phyloP scores from a whole-genome alignment of 2,329 filamentous ascomycete genomes.

The Teratosphaeriaceae sp. region DNA sequence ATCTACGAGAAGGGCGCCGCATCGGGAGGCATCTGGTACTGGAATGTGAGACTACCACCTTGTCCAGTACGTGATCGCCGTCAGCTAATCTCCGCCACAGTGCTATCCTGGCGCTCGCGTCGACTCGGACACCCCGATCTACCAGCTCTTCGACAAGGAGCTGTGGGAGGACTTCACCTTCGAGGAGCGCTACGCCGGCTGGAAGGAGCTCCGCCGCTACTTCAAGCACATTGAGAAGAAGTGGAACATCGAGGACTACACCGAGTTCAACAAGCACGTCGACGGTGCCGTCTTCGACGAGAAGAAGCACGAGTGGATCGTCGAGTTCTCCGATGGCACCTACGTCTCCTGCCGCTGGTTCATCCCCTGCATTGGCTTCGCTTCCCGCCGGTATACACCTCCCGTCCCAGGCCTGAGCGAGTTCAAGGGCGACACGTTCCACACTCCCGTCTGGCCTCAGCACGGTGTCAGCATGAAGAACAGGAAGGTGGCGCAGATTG shows the following conservation, averaged over 20 bases:
- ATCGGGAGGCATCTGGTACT: conserved; percentile 31
- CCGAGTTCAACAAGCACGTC: conserved; percentile 50
- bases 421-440: conserved; percentile 53
- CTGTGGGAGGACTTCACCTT: conserved; percentile 49
- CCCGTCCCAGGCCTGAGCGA: conserved; percentile 53
- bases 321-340: conserved; percentile 47
- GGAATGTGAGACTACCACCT: not conserved
- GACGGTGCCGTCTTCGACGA: conserved; percentile 47
- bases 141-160: conserved; percentile 24
- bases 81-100: conserved; percentile 12
- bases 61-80: not conserved
- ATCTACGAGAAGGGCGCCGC: conserved; percentile 31
- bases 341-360: conserved; percentile 46
- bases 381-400: conserved; percentile 54
- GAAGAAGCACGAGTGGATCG: conserved; percentile 42
- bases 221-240: conserved; percentile 55
- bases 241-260: conserved; percentile 49
- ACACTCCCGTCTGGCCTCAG: conserved; percentile 48
- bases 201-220: conserved; percentile 49
- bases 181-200: conserved; percentile 18
- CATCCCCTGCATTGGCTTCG: conserved; percentile 50
- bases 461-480: conserved; percentile 47
- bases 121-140: conserved; percentile 33
- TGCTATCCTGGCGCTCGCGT: conserved; percentile 38
- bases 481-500: conserved; percentile 56